Evolutionary conservation across 139 green algal genomes (phyloP).

Genomic region (Chlamydomonas eustigma): DNA sequence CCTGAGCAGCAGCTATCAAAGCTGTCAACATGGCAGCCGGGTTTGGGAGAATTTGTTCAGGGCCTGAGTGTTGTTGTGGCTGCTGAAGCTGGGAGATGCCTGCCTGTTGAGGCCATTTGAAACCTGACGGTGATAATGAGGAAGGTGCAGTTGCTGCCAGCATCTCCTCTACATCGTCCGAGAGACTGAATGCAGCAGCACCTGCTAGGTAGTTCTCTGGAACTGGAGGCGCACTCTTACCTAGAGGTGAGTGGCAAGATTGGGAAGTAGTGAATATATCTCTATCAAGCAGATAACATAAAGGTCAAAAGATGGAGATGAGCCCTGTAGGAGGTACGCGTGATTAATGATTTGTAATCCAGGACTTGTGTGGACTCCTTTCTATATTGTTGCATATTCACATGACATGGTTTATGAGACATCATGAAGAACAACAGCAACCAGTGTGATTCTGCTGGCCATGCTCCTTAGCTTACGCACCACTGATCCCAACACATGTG

Average conservation of each 20-base stretch:
- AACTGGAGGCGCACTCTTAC: constrained; percentile 20
- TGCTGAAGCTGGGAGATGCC: background rate
- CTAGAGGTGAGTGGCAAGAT: background rate
- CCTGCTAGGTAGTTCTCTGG: constrained; percentile 16
- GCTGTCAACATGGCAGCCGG: constrained; percentile 43
- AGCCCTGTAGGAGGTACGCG: no score
- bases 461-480: constrained; percentile 26
- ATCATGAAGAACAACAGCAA: background rate
- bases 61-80: background rate
- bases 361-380: no score
- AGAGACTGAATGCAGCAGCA: background rate
- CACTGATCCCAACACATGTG: constrained; percentile 75
- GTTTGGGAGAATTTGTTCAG: background rate
- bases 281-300: background rate
- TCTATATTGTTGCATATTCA: no score
- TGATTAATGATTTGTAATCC: no score
- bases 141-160: no score
- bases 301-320: no score
- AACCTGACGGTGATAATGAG: no score
- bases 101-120: background rate
- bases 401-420: background rate
- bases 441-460: background rate
- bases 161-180: background rate
- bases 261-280: background rate
- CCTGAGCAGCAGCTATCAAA: constrained; percentile 48